phyloP scores from a whole-genome alignment of 768 basidiomycete species.

The Boletus subcaerulescens region DNA sequence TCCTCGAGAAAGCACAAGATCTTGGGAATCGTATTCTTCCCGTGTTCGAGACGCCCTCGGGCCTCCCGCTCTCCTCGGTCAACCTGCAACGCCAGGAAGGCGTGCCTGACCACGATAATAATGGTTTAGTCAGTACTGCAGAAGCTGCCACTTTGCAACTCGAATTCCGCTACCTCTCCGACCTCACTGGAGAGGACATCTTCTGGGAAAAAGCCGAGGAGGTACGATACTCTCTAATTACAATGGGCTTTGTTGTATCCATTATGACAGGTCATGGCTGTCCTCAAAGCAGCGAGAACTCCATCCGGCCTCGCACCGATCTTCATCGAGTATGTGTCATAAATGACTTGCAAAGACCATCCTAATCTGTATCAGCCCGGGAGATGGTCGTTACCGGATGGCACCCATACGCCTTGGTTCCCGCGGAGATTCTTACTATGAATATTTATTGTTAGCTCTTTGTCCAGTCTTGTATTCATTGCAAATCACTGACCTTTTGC shows the following conservation, averaged over 20 bases:
- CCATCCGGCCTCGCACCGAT: conserved; percentile 80
- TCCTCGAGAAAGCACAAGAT: conserved; percentile 74
- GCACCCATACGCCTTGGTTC: conserved; percentile 87
- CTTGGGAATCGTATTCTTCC: conserved; percentile 84
- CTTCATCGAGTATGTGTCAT: conserved; percentile 65
- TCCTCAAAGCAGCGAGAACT: conserved; percentile 59
- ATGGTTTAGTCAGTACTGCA: conserved; percentile 69
- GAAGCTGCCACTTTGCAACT: conserved; percentile 89
- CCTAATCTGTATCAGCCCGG: conserved; percentile 37
- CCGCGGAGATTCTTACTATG: conserved; percentile 91
- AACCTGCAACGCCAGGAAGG: conserved; percentile 67
- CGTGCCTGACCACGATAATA: conserved; percentile 55
- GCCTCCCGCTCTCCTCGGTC: conserved; percentile 76
- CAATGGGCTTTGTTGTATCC: background rate
- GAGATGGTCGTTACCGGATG: conserved; percentile 51
- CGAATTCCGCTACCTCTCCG: conserved; percentile 84
- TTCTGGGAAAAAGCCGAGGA: conserved; percentile 84
- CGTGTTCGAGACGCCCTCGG: conserved; percentile 76
- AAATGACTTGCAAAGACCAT: background rate
- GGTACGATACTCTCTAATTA: conserved; percentile 34
- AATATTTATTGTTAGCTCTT: conserved; percentile 70
- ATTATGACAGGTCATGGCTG: conserved; percentile 55
- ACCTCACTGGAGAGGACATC: conserved; percentile 68
- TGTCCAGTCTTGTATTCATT: background rate
- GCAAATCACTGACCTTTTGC: conserved; percentile 1